A percentile compares a stretch with the other conserved stretches of the same genome.
Evolutionary conservation across 768 basidiomycete species (phyloP).

Genomic region (Tulasnella sp.): DNA sequence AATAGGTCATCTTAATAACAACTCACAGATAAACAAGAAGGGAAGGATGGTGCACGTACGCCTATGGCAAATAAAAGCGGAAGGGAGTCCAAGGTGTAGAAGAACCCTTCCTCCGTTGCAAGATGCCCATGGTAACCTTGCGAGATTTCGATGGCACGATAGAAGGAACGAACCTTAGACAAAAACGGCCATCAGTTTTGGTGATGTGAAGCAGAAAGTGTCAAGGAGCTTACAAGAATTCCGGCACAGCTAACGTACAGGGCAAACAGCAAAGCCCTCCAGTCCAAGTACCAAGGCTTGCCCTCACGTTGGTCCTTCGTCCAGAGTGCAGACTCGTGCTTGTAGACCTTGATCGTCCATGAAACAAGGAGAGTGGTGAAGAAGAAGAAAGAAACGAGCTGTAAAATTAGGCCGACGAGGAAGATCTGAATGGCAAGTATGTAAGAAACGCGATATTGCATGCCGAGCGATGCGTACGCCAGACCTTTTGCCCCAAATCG

Average conservation of each 20-base stretch:
- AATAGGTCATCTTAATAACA: neutral
- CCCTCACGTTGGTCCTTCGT: slow-evolving; percentile 42
- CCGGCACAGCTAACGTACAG: slow-evolving; percentile 62
- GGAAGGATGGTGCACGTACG: slow-evolving; percentile 49
- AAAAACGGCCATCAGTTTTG: neutral
- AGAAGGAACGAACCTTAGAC: slow-evolving; percentile 59
- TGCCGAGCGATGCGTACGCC: neutral
- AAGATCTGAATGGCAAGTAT: slow-evolving; percentile 49
- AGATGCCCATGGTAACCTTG: slow-evolving; percentile 65
- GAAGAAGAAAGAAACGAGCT: slow-evolving; percentile 51
- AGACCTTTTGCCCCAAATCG: slow-evolving; percentile 47
- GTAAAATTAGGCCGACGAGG: slow-evolving; percentile 59
- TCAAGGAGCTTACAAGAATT: slow-evolving; percentile 55
- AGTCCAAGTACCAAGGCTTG: slow-evolving; percentile 57
- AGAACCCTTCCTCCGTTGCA: slow-evolving; percentile 60
- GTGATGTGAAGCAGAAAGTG: neutral
- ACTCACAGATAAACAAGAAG: neutral
- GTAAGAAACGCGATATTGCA: neutral
- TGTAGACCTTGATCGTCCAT: slow-evolving; percentile 44
- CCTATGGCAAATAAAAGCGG: slow-evolving; percentile 65
- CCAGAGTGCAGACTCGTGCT: slow-evolving; percentile 50
- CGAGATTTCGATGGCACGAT: slow-evolving; percentile 60
- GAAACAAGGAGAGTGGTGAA: slow-evolving; percentile 37
- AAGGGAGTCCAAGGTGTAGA: slow-evolving; percentile 69
- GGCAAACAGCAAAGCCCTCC: slow-evolving; percentile 59